A percentile compares a stretch with the other conserved stretches of the same genome.
These are phyloP conservation scores for Tillandsia leiboldiana DNA, from an alignment of 176 grass and related monocot species.

Conservation along the genomic window DNA sequence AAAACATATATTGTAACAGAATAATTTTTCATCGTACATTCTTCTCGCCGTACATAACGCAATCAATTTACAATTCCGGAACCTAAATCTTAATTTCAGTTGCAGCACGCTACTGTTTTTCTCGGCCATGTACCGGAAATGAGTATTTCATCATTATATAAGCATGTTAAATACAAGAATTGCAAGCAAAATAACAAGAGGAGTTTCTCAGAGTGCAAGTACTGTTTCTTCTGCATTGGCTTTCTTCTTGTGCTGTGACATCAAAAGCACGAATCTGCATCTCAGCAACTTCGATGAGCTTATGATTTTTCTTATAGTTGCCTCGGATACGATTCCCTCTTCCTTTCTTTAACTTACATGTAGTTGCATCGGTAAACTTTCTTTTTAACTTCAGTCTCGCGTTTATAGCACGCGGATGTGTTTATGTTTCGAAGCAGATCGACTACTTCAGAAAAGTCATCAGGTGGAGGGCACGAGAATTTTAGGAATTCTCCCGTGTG, in stretches of 20 bases:
- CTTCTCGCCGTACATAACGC: background rate
- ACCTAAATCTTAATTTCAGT: too few relatives aligned
- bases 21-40: background rate
- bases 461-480: conserved; percentile 63
- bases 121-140: too few relatives aligned
- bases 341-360: too few relatives aligned
- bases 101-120: too few relatives aligned
- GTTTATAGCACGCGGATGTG: background rate
- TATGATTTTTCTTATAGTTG: background rate
- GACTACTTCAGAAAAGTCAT: conserved; percentile 54
- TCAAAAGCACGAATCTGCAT: background rate
- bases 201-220: background rate
- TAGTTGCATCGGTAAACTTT: too few relatives aligned
- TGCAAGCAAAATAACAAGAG: too few relatives aligned
- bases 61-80: too few relatives aligned
- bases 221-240: background rate
- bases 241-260: background rate
- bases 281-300: background rate
- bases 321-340: background rate
- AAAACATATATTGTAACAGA: background rate
- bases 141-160: too few relatives aligned
- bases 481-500: conserved; percentile 49
- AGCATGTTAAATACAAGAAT: too few relatives aligned
- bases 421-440: conserved; percentile 29
- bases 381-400: too few relatives aligned